Base-by-base conservation (phyloP, 2,329 filamentous ascomycete genomes). In the Scolecobasidium constrictum region DNA sequence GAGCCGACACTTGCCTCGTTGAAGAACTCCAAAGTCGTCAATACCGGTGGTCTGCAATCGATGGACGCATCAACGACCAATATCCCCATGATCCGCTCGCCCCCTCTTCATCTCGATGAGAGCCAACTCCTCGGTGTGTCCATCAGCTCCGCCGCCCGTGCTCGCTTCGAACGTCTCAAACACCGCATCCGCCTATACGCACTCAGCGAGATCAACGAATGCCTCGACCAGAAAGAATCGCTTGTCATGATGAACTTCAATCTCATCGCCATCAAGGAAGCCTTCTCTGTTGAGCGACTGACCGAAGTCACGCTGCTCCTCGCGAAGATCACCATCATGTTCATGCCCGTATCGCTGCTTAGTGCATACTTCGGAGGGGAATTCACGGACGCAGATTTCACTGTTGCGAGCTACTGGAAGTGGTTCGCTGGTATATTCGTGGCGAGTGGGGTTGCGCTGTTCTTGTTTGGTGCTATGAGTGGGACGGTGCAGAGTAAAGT, bases 231-330 rank as follows among this genome's bases (percentile, higher is more conserved):
- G 57, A 86, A 85, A 54, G 77, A 81, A 19, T 76, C 77, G 0
- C 63, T 87, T 19, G 78, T 82, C 3, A 73, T 75, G 48, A 76
- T 85, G 55, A 86, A 86, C 57, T 86, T 86, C 68, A 85, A 83
- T 57, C 70, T 87, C 49, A 84, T 82, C 45, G 77, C 81, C 15
- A 77, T 86, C 53, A 85, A 83, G 55, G 81, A 86, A 57, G 83
- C 81, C 0, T 73, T 78, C 49, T 75, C 77, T 3, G 82, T 85
- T 9, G 81, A 84, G 46, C 72, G 78, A 16, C 69, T 87, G 16
- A 86, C 81, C 1, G 69, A 81, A 45, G 78, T 81, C 48, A 83
- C 82, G 3, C 76, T 85, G 4, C 64, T 87, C 4, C 67, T 87
- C 9, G 81, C 81, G 37, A 86, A 87, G 56, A 75, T 82, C 4